These are phyloP conservation scores for Cercospora berteroae DNA, from an alignment of 2,329 filamentous ascomycete genomes.

Conservation along the genomic window DNA sequence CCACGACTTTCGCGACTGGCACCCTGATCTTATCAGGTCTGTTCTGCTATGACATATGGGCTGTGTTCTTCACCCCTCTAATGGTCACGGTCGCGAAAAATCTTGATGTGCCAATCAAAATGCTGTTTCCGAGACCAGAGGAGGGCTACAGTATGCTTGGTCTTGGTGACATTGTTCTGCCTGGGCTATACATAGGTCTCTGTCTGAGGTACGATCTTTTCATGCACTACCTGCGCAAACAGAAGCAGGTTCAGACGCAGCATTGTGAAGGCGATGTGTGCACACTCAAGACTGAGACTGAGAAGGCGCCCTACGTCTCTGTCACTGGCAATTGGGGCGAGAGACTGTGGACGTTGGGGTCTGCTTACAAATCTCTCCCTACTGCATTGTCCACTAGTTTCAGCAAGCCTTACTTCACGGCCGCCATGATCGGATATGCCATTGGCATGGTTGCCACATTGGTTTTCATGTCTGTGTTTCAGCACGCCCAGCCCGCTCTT, in stretches of 20 bases:
- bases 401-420: slow-evolving; percentile 80
- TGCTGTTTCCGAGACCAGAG: slow-evolving; percentile 72
- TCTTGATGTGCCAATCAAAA: slow-evolving; percentile 88
- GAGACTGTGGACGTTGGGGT: slow-evolving; percentile 66
- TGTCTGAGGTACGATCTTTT: slow-evolving; percentile 90
- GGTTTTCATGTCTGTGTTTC: slow-evolving; percentile 70
- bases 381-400: slow-evolving; percentile 53
- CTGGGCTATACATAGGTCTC: slow-evolving; percentile 84
- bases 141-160: slow-evolving; percentile 70
- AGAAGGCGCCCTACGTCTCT: slow-evolving; percentile 44
- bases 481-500: slow-evolving; percentile 83
- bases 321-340: slow-evolving; percentile 77
- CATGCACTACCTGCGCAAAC: slow-evolving; percentile 71
- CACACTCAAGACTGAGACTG: slow-evolving; percentile 17
- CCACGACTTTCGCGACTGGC: slow-evolving; percentile 81
- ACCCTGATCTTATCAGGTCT: slow-evolving; percentile 73
- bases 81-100: slow-evolving; percentile 87
- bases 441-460: slow-evolving; percentile 75
- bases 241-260: slow-evolving; percentile 43
- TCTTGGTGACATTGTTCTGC: slow-evolving; percentile 89
- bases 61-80: slow-evolving; percentile 83
- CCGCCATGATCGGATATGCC: slow-evolving; percentile 72
- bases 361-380: slow-evolving; percentile 23
- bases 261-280: slow-evolving; percentile 24
- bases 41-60: slow-evolving; percentile 94